Evolutionary conservation across 2,329 filamentous ascomycete species (phyloP), one percentile per base, ranked within the genome.

Genomic region (Bipolaris zeicola): DNA sequence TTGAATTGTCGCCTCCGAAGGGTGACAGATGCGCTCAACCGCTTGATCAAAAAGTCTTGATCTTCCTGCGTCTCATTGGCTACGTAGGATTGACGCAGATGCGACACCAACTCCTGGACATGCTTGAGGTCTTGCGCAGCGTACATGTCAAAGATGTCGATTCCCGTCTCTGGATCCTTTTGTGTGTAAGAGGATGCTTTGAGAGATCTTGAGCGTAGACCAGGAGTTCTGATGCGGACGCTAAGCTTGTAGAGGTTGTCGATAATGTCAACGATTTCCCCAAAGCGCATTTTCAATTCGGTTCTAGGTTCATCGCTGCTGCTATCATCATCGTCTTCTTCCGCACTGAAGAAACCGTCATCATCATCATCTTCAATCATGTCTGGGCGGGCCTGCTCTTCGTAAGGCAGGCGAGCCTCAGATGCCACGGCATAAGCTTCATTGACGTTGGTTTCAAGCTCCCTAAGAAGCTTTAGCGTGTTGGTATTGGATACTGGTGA

Each of bases 221-320:
- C 74, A 0, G 74, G 73, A 6, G 66, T 69, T 42, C 74, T 65
- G 45, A 76, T 76, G 22, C 74, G 69, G 10, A 76, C 70, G 39
- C 72, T 74, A 3, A 76, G 64, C 44, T 73, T 75, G 58, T 76
- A 76, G 2, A 76, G 64, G 33, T 75, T 74, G 56, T 76, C 69
- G 43, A 76, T 64, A 7, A 76, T 75, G 42, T 76, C 74, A 3
- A 73, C 54, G n/a, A 76, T 54, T 13, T 76, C 74, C 24, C 58
- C 58, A 47, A 74, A 73, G n/a, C 74, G 70, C 65, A 75, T 72
- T 6, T 64, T 65, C 26, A 76, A 50, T 52, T 76, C 73, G 5
- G 63, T 69, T 31, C 62, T 72, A 5, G 70, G 63, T 14, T 57
- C 54, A 5, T 50, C 61, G 2, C 55, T 44, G 18, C 67, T 67